Base-by-base conservation (phyloP, 495 filamentous ascomycete genomes). In the Xylaria flabelliformis region DNA sequence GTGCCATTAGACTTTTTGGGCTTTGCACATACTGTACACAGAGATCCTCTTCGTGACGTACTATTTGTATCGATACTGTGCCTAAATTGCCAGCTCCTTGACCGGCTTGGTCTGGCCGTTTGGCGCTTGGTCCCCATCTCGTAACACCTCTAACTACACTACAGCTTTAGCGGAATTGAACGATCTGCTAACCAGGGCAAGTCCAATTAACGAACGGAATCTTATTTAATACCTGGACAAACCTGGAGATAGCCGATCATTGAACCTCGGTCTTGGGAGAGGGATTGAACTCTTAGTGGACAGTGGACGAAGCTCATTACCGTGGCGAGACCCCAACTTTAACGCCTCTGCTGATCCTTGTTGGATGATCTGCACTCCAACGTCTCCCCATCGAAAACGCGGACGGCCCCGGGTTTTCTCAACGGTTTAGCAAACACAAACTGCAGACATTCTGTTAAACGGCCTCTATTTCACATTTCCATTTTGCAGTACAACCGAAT, bases 371-470 rank as follows among this genome's bases (percentile, higher is more conserved):
- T 44, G 32, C 39, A 64, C 69, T 56, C 59, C 69, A 36, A n/a
- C n/a, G n/a, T 64, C 46, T 72, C 58, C 56, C 72, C 72, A 58
- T 71, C 73, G 61, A 75, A 67, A 29, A 72, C 72, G 65, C 56
- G 42, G 48, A 69, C 50, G 21, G n/a, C 56, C 56, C 70, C 53
- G 36, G 44, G 29, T 41, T 46, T 55, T 72, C 70, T 56, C 4
- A 48, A 64, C 34, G 41, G 46, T 17, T 48, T 7, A 26, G 48
- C 46, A 2, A 39, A 17, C 19, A 21, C 46, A 15, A 8, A 48
- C 41, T 36, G 1, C 67, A 39, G 9, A 41, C 41, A 65, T 50
- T 65, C 63, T 21, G 39, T 51, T 51, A 36, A 36, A 53, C 64
- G 24, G 44, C 24, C 32, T 67, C 46, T 61, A 12, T 61, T 32